Base-by-base conservation (phyloP, 2,329 filamentous ascomycete genomes). In the Cyphellophora attinorum region DNA sequence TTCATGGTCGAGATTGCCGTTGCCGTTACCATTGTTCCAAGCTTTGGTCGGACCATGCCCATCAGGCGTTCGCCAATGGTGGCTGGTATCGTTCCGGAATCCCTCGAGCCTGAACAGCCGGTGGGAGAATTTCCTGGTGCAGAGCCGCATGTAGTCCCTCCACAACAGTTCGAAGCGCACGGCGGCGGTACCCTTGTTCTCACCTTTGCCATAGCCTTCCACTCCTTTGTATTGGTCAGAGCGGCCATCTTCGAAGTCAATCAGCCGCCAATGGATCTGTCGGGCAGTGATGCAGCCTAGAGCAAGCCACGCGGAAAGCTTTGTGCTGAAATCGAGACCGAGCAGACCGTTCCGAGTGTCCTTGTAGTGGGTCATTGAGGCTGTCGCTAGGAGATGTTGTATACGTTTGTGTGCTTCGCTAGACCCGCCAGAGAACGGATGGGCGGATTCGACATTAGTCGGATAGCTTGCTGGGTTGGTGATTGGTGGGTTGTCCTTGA, bases 121-220 rank as follows among this genome's bases (percentile, higher is more conserved):
- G 11, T 56, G 51, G 1, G 73, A 71, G 42, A 82, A 85, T 48
- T 88, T 88, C 19, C 70, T 68, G 5, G 75, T 78, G 51, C 79
- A 85, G 0, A 89, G 68, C 1, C 80, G 69, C 78, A 89, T 85
- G 50, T 88, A 89, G 49, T 89, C 84, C 27, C 83, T 65, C 82
- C 80, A 85, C 0, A 89, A 56, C 0, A 91, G 62, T 50, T 89
- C 81, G 37, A 83, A 79, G 0, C 83, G 72, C 1, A 89, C 69
- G 0, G 67, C 72, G 19, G 70, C 70, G 0, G 80, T 85, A 1
- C 83, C 81, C 18, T 74, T 72, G 33, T 80, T 86, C 53, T 86
- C 79, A 0, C 82, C 82, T 32, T 76, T 56, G 1, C 75, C 79
- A 37, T 76, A 86, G 0, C 79, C 80, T 2, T 58, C 40, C 0